These are phyloP conservation scores for Russula griseocarnosa DNA, from an alignment of 768 basidiomycete species.

Conservation along the genomic window DNA sequence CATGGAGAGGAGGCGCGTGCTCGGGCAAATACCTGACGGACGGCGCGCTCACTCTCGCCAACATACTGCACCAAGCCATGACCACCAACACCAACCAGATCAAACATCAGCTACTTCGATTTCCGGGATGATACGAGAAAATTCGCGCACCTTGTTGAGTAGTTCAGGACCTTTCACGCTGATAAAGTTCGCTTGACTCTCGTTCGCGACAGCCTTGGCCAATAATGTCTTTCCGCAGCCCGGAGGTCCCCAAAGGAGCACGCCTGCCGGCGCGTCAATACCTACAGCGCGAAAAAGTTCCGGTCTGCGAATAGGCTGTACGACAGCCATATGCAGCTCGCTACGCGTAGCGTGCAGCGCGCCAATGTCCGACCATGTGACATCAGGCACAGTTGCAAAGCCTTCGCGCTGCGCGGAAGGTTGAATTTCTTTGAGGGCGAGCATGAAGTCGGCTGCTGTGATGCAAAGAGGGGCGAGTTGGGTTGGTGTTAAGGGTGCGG, in stretches of 20 bases:
- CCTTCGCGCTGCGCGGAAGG: conserved; percentile 97
- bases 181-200: conserved; percentile 93
- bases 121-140: background rate
- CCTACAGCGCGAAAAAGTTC: conserved; percentile 87
- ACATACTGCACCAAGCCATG: conserved; percentile 62
- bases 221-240: conserved; percentile 97
- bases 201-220: conserved; percentile 98
- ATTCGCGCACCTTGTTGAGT: conserved; percentile 77
- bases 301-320: conserved; percentile 88
- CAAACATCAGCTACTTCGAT: background rate
- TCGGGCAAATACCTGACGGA: conserved; percentile 89
- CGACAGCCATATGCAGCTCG: conserved; percentile 95
- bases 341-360: conserved; percentile 83
- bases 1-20: conserved; percentile 93
- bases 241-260: conserved; percentile 97
- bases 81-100: conserved; percentile 3
- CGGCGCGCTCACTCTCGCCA: conserved; percentile 93
- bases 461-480: conserved; percentile 83
- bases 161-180: conserved; percentile 97
- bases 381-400: conserved; percentile 94
- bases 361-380: conserved; percentile 92
- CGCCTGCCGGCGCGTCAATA: conserved; percentile 88
- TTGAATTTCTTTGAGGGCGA: conserved; percentile 84
- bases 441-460: conserved; percentile 71
- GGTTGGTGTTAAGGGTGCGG: conserved; percentile 65